These are phyloP conservation scores for Salix udensis DNA, from an alignment of 345 rosid species.

Conservation along the genomic window DNA sequence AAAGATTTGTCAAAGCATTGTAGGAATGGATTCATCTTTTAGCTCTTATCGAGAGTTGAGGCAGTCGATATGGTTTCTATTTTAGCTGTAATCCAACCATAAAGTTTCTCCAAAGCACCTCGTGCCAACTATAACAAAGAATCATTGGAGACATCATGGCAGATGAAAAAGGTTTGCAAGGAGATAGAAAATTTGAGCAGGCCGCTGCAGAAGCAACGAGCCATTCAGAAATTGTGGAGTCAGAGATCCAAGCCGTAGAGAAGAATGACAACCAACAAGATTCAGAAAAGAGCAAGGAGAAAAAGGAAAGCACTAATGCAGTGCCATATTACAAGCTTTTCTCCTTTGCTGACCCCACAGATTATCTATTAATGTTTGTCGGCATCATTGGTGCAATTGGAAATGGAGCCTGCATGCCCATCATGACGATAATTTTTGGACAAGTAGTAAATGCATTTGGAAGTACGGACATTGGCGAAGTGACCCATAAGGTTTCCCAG, in stretches of 20 bases:
- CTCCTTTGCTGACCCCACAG: constrained; percentile 56
- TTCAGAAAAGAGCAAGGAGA: constrained; percentile 11
- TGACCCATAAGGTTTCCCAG: constrained; percentile 17
- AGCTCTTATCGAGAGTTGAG: no score
- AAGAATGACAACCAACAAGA: background rate
- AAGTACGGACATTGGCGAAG: background rate
- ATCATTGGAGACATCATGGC: constrained; percentile 6
- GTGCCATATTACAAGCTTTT: constrained; percentile 48
- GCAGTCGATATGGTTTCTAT: no score
- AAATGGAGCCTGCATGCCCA: constrained; percentile 57
- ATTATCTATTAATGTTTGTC: constrained; percentile 47
- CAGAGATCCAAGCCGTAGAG: no score
- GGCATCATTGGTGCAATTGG: constrained; percentile 59
- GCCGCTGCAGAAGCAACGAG: background rate
- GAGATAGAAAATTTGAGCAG: background rate
- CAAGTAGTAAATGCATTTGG: constrained; percentile 23
- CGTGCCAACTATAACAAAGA: background rate
- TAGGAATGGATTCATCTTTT: no score
- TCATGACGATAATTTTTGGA: constrained; percentile 60
- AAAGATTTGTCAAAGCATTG: no score
- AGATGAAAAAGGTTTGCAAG: constrained; percentile 4
- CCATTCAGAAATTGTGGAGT: background rate
- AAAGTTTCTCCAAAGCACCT: no score
- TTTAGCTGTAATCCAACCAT: no score
- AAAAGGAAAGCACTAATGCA: constrained; percentile 13